phyloP scores from a whole-genome alignment of 768 basidiomycete species.

The Psilocybe azurescens region DNA sequence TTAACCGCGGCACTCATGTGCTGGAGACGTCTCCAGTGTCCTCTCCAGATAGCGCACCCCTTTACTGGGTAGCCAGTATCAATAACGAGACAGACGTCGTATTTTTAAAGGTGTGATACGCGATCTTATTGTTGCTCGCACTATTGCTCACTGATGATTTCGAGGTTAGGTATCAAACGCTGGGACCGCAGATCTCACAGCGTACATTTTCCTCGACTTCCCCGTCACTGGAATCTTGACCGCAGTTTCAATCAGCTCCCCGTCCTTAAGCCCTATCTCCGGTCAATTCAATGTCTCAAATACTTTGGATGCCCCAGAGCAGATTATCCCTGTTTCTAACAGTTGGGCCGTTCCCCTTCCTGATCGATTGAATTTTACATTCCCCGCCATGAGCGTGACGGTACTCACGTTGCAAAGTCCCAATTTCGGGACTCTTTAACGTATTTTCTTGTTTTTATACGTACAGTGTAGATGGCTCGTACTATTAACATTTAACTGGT shows the following conservation, averaged over 20 bases:
- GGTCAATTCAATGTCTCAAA: conserved; percentile 38
- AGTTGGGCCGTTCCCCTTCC: conserved; percentile 32
- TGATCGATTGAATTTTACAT: conserved; percentile 37
- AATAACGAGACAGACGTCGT: conserved; percentile 38
- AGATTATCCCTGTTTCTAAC: conserved; percentile 34
- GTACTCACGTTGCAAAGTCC: conserved; percentile 26
- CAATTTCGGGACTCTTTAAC: neutral
- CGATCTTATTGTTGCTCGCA: neutral
- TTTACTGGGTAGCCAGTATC: conserved; percentile 40
- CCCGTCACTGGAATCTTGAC: conserved; percentile 28
- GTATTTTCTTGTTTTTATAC: too few relatives aligned
- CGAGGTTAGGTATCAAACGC: conserved; percentile 36
- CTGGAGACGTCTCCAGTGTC: conserved; percentile 32
- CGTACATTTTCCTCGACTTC: conserved; percentile 37
- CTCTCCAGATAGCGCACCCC: conserved; percentile 31
- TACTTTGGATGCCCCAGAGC: conserved; percentile 34
- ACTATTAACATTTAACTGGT: too few relatives aligned
- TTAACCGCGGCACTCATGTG: conserved; percentile 40
- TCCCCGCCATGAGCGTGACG: conserved; percentile 39
- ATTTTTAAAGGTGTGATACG: conserved; percentile 34
- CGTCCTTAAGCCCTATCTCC: conserved; percentile 35
- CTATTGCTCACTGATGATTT: neutral
- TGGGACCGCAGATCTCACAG: conserved; percentile 33
- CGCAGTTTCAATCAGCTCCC: conserved; percentile 31
- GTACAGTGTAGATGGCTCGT: too few relatives aligned